A percentile compares a stretch with the other conserved stretches of the same genome.
These are phyloP conservation scores for Limnanthes douglasii DNA, from an alignment of 345 rosid species.

Conservation along the genomic window DNA sequence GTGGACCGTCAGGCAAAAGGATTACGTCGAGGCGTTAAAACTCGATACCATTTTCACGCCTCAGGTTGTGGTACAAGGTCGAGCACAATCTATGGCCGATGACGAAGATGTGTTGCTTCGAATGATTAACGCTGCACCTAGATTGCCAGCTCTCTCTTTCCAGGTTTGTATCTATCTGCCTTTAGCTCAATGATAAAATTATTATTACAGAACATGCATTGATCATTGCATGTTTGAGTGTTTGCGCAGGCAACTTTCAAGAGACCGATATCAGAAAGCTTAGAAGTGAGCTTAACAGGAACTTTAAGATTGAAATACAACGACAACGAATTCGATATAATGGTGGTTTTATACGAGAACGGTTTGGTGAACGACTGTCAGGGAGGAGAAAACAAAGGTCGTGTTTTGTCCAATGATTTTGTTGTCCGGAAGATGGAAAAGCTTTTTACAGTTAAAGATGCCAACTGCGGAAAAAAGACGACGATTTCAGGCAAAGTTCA, in stretches of 20 bases:
- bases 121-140: constrained; percentile 34
- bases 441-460: constrained; percentile 49
- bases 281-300: constrained; percentile 48
- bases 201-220: background rate
- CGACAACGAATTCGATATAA: constrained; percentile 33
- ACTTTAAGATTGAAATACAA: constrained; percentile 42
- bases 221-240: background rate
- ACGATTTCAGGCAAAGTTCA: constrained; percentile 45
- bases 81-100: constrained; percentile 40
- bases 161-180: constrained; percentile 28
- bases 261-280: constrained; percentile 39
- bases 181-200: background rate
- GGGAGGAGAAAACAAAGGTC: constrained; percentile 67
- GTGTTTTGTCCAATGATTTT: constrained; percentile 52
- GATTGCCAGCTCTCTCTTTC: constrained; percentile 51
- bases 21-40: constrained; percentile 67
- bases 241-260: constrained; percentile 41
- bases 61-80: constrained; percentile 62
- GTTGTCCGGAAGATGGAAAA: constrained; percentile 72
- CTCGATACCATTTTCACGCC: constrained; percentile 91
- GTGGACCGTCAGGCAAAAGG: constrained; percentile 84
- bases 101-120: constrained; percentile 51
- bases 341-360: constrained; percentile 70
- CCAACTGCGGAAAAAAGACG: constrained; percentile 44
- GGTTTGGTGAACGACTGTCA: constrained; percentile 57